Evolutionary conservation across 148 eudicot genomes (phyloP).

Genomic region (Cornus controversa): DNA sequence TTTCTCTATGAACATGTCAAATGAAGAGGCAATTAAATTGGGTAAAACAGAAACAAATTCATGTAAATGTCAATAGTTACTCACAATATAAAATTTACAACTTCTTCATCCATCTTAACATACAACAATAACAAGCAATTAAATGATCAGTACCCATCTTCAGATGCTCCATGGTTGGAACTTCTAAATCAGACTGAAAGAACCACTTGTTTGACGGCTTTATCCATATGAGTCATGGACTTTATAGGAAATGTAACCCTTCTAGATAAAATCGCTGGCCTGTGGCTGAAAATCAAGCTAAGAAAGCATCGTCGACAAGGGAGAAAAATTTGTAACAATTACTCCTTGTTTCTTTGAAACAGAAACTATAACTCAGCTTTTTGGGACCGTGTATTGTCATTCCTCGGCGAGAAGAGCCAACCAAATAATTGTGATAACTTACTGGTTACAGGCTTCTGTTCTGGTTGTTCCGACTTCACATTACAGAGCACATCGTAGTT

Average conservation of each 20-base stretch:
- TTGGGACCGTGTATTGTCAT: slow-evolving; percentile 25
- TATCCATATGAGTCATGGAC: background rate
- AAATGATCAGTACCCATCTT: background rate
- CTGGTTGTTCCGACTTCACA: slow-evolving; percentile 25
- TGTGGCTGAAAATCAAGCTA: slow-evolving; percentile 8
- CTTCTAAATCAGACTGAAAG: background rate
- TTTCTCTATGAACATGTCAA: too few relatives aligned
- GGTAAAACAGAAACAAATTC: too few relatives aligned
- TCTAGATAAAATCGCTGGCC: background rate
- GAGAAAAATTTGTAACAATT: background rate
- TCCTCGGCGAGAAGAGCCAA: slow-evolving; percentile 52
- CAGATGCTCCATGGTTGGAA: background rate
- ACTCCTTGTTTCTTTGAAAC: background rate
- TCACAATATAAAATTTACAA: background rate
- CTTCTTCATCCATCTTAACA: background rate
- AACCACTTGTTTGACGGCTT: background rate
- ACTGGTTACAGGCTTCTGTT: slow-evolving; percentile 29
- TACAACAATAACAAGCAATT: background rate
- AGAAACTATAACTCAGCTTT: slow-evolving; percentile 47
- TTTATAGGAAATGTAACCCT: slow-evolving; percentile 5
- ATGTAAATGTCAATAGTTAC: background rate
- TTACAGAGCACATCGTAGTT: slow-evolving; percentile 61
- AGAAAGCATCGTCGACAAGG: background rate
- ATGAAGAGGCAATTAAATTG: too few relatives aligned
- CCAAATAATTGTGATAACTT: slow-evolving; percentile 43